Evolutionary conservation across 1,284 basidiomycete genomes (phyloP).

Genomic region (Quambalaria eucalypti): DNA sequence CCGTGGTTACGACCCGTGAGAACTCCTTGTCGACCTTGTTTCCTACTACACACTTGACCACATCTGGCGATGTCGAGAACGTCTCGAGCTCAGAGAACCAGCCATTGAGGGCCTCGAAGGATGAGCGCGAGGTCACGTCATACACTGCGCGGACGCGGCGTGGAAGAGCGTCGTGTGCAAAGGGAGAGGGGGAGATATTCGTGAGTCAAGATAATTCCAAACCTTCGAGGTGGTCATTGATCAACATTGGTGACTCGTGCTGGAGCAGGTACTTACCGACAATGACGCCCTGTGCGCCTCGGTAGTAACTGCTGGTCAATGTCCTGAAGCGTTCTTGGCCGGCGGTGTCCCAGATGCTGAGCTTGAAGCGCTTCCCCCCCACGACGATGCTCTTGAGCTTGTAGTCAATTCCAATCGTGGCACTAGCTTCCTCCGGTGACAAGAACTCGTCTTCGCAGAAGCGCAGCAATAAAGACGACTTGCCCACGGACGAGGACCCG

Average conservation of each 20-base stretch:
- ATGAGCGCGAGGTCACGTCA: conserved; percentile 79
- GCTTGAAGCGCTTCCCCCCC: conserved; percentile 52
- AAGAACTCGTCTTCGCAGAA: conserved; percentile 97
- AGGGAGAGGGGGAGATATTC: background rate
- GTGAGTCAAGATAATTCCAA: background rate
- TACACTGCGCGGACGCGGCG: conserved; percentile 61
- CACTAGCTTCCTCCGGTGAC: conserved; percentile 83
- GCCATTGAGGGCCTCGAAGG: conserved; percentile 79
- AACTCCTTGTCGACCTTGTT: conserved; percentile 95
- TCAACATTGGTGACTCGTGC: too few relatives aligned
- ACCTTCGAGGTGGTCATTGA: too few relatives aligned
- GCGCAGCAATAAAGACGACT: conserved; percentile 72
- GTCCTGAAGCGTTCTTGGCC: conserved; percentile 56
- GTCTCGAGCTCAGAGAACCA: conserved; percentile 94
- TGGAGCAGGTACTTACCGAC: conserved; percentile 59
- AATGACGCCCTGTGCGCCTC: conserved; percentile 87
- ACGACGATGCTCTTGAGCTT: conserved; percentile 52
- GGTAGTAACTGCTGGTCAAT: conserved; percentile 81
- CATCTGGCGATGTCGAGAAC: conserved; percentile 61
- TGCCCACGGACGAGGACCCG: conserved; percentile 80
- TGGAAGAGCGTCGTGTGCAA: background rate
- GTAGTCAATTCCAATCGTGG: conserved; percentile 68
- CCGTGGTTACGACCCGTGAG: conserved; percentile 70
- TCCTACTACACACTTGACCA: conserved; percentile 86
- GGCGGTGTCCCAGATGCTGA: conserved; percentile 53